Evolutionary conservation across 306 rosid species (phyloP).

Genomic region (Glycine latifolia): DNA sequence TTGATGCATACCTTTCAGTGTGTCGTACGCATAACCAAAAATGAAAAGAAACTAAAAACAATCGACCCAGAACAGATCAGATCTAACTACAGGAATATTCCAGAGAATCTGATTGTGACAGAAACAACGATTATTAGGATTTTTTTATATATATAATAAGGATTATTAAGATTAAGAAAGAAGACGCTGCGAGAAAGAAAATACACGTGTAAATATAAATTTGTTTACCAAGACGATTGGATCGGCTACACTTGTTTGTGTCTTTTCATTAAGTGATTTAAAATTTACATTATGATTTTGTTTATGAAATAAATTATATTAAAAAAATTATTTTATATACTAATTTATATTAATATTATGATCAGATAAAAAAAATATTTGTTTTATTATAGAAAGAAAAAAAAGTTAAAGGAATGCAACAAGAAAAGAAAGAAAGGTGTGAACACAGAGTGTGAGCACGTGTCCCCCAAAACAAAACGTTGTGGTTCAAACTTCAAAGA

Average conservation of each 20-base stretch:
- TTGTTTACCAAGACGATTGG: no score
- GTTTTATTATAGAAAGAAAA: background rate
- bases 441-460: background rate
- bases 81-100: constrained; percentile 7
- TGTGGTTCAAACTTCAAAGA: background rate
- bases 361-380: no score
- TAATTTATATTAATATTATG: no score
- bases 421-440: background rate
- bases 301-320: no score
- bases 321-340: no score
- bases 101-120: background rate
- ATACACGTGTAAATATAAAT: background rate
- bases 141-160: no score
- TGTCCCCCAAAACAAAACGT: background rate
- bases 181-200: background rate
- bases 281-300: no score
- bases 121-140: background rate
- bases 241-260: no score
- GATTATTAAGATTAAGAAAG: no score
- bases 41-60: background rate
- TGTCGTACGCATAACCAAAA: background rate
- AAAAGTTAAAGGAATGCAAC: background rate
- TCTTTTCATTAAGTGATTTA: no score
- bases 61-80: background rate
- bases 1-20: background rate